phyloP scores from a whole-genome alignment of 768 basidiomycete genomes.

The Cystobasidium tubakii region DNA sequence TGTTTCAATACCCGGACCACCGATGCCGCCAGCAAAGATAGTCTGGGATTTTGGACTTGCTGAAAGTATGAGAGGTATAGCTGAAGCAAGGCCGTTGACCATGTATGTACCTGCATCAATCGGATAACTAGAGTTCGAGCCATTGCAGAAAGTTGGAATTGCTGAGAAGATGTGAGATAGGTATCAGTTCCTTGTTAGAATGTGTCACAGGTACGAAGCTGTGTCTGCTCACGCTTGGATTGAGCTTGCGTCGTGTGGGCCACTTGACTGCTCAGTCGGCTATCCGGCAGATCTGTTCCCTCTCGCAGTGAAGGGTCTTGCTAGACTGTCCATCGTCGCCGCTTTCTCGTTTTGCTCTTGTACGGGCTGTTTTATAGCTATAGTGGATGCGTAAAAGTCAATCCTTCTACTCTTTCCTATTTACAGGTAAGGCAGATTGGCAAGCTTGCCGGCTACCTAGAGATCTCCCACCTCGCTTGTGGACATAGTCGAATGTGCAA shows the following conservation, averaged over 20 bases:
- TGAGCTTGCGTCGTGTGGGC: no score
- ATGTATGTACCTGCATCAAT: not conserved
- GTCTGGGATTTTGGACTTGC: not conserved
- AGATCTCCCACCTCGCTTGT: not conserved
- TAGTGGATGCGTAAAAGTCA: no score
- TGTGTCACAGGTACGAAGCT: no score
- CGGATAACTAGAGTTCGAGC: not conserved
- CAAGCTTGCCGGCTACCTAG: not conserved
- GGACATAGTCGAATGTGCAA: not conserved
- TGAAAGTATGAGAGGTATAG: not conserved
- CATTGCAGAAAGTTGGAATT: not conserved
- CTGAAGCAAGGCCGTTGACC: not conserved
- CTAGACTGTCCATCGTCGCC: not conserved
- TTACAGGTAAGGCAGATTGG: no score
- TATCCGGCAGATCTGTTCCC: not conserved
- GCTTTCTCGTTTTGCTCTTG: not conserved
- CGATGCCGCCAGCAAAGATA: not conserved
- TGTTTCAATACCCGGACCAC: not conserved
- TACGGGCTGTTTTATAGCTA: not conserved
- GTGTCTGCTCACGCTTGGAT: no score
- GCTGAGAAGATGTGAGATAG: not conserved
- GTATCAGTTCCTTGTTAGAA: no score
- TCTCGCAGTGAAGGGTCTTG: not conserved
- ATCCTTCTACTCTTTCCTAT: no score
- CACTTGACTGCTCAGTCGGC: not conserved